Conservation (phyloP, 176 grass and related monocot species). For the Aegilops sharonensis region DNA sequence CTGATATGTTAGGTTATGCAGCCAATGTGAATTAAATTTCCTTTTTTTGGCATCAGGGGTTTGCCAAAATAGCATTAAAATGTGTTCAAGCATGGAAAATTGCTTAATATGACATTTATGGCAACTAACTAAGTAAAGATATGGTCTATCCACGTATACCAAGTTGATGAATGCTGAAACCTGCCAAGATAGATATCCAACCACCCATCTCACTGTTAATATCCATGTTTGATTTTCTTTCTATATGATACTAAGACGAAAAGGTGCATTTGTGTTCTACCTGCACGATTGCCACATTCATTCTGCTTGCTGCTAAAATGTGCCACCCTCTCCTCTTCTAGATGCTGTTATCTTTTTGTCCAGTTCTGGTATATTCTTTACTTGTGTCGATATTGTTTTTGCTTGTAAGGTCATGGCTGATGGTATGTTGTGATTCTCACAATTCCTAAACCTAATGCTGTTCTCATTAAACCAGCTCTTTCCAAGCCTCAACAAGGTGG, state of each 20-base stretch:
- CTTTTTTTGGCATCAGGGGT: background rate
- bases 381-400: background rate
- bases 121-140: background rate
- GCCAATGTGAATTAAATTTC: conserved; percentile 18
- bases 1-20: background rate
- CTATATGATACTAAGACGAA: conserved; percentile 8
- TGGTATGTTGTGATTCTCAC: background rate
- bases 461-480: conserved; percentile 66
- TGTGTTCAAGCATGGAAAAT: conserved; percentile 8
- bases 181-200: background rate
- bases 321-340: background rate
- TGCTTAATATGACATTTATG: background rate
- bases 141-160: background rate
- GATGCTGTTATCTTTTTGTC: background rate
- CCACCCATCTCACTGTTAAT: background rate
- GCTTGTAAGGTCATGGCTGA: background rate
- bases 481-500: conserved; percentile 85
- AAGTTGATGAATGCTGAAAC: conserved; percentile 13
- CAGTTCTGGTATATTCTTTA: conserved; percentile 1
- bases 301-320: conserved; percentile 13
- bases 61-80: conserved; percentile 1
- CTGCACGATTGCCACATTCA: background rate
- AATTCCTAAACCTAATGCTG: conserved; percentile 10
- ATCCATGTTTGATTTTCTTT: conserved; percentile 25
- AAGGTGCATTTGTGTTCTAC: conserved; percentile 4